phyloP scores from a whole-genome alignment of 305 asterid species.

The Fraxinus greggii region DNA sequence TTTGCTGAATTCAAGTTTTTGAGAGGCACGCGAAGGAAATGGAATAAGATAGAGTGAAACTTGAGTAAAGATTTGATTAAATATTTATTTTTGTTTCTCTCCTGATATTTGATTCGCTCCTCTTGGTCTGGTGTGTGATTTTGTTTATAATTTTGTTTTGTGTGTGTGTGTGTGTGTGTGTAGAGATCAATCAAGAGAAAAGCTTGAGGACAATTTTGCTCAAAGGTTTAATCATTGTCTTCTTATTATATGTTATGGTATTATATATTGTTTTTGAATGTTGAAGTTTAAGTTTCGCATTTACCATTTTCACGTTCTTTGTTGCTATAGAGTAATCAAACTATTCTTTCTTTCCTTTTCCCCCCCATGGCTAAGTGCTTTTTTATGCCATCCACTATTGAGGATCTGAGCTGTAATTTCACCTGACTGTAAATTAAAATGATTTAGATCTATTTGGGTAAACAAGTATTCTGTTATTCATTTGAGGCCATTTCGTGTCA shows the following conservation, averaged over 20 bases:
- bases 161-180: neutral
- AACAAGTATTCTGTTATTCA: neutral
- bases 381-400: neutral
- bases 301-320: neutral
- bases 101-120: neutral
- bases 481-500: neutral
- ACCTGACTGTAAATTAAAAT: neutral
- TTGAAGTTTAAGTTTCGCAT: neutral
- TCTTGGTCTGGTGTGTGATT: neutral
- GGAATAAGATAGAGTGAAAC: neutral
- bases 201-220: neutral
- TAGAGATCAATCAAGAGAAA: neutral
- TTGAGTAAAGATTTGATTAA: slow-evolving; percentile 26
- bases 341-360: neutral
- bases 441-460: neutral
- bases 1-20: neutral
- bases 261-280: neutral
- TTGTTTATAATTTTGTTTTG: neutral
- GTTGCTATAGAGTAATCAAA: neutral
- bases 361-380: neutral
- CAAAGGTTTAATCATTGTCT: slow-evolving; percentile 10
- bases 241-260: neutral
- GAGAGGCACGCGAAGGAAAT: neutral
- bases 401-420: neutral
- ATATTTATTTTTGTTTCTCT: neutral